These are phyloP conservation scores for Pelargonium nanum DNA, from an alignment of 345 rosid species.

Conservation along the genomic window DNA sequence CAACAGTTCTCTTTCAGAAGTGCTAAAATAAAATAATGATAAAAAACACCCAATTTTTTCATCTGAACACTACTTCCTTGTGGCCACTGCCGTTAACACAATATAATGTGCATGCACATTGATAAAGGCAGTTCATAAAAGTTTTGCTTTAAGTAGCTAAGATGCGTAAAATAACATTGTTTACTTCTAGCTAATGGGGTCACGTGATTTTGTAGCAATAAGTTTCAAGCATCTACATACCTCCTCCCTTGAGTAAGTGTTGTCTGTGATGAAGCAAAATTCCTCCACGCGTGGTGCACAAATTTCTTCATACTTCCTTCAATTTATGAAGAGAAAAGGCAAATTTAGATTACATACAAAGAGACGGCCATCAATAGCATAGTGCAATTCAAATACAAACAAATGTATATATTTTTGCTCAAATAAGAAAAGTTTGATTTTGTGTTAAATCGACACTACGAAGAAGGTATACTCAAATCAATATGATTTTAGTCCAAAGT, in stretches of 20 bases:
- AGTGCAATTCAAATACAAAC: neutral
- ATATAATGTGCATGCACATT: neutral
- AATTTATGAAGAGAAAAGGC: conserved; percentile 2
- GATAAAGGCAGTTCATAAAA: neutral
- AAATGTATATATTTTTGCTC: neutral
- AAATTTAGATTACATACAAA: neutral
- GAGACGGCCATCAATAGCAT: neutral
- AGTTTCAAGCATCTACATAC: conserved; percentile 19
- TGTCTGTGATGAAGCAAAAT: conserved; percentile 86
- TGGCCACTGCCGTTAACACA: neutral
- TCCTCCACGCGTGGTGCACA: conserved; percentile 78
- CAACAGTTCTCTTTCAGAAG: neutral
- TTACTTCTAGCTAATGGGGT: neutral
- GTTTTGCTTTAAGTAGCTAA: neutral
- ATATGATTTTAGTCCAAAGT: neutral
- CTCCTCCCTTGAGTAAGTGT: conserved; percentile 65
- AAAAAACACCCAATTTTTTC: no score
- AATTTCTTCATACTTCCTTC: conserved; percentile 86
- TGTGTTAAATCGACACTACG: no score
- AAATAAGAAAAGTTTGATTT: no score
- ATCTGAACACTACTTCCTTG: no score
- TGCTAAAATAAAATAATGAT: no score
- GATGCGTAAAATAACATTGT: no score
- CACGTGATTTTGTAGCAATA: neutral
- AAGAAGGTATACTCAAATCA: no score